Evolutionary conservation across 495 filamentous ascomycete species (phyloP), one percentile per base, ranked within the genome.

Genomic region (Poronia punctata): DNA sequence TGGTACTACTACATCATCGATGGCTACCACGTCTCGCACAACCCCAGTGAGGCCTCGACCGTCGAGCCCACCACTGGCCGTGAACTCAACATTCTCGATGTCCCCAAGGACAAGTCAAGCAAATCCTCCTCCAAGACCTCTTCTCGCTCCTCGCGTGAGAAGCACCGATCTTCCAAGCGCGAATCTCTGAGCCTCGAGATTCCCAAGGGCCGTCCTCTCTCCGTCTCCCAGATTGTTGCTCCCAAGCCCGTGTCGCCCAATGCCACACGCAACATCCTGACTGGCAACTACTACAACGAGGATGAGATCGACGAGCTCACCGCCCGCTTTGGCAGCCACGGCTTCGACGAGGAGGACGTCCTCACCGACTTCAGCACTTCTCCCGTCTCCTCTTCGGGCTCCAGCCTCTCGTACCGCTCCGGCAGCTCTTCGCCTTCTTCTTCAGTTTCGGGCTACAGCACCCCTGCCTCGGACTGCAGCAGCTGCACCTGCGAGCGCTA

Each of bases 1-100:
- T 98, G 93, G 92, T 98, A 97, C 79, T 98, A 98, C 77, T 98
- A 95, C 74, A 95, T 98, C 83, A 93, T 97, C 68, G 92, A 98
- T 59, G 92, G 92, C 45, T 96, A 96, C 79, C 89, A 96, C 65
- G 84, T 95, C 62, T 90, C 92, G 33, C 90, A 97, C 74, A 92
- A 98, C 68, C 92, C 93, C 35, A 86, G 86, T 56, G 78, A 85
- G 59, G 76, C 83, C 42, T 86, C 82, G 61, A 94, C 87, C 66
- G 82, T 83, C 57, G 92, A 98, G 74, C 89, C 92, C 53, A 97
- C 89, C 56, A 96, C 93, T 51, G 88, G 88, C 70, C 92, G 93
- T 63, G 83, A 84, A 62, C 76, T 98, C 42, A 98, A 81, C 68
- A 79, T 81, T 64, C 74, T 82, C 55, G 76, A 80, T 48, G 70